Evolutionary conservation across 352 stramenopile genomes (phyloP).

Genomic region (Pythium biforme): DNA sequence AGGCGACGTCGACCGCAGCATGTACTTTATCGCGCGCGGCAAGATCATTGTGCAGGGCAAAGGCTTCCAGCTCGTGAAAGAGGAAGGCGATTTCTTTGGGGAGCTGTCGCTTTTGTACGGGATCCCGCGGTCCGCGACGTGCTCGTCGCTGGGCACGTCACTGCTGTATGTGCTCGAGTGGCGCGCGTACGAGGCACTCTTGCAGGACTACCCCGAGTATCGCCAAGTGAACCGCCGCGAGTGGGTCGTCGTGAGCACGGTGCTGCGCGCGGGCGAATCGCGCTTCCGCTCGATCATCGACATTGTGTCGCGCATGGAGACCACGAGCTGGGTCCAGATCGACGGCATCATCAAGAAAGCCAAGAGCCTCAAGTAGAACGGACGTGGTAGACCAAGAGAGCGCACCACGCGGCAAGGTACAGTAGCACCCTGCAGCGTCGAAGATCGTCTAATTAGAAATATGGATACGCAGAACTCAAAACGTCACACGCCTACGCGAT

Average conservation of each 20-base stretch:
- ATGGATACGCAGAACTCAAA: background rate
- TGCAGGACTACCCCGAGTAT: slow-evolving; percentile 76
- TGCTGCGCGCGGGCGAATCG: slow-evolving; percentile 54
- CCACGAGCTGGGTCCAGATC: slow-evolving; percentile 55
- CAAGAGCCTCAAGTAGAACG: slow-evolving; percentile 42
- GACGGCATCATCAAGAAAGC: slow-evolving; percentile 73
- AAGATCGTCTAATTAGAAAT: background rate
- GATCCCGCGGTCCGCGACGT: slow-evolving; percentile 75
- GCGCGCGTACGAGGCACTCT: slow-evolving; percentile 64
- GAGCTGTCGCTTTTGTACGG: slow-evolving; percentile 68
- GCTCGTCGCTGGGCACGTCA: slow-evolving; percentile 59
- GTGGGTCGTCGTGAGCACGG: slow-evolving; percentile 73
- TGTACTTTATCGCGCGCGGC: slow-evolving; percentile 73
- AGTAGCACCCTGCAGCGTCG: too few species aligned
- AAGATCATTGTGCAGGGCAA: slow-evolving; percentile 61
- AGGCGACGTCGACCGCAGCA: slow-evolving; percentile 64
- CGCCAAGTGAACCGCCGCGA: slow-evolving; percentile 66
- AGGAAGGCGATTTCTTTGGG: slow-evolving; percentile 79
- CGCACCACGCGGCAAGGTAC: too few species aligned
- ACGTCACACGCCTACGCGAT: slow-evolving; percentile 5
- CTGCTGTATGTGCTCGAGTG: slow-evolving; percentile 80
- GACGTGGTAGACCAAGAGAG: too few species aligned
- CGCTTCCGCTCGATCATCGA: slow-evolving; percentile 69
- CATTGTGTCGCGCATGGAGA: slow-evolving; percentile 64
- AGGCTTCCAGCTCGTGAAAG: slow-evolving; percentile 70